Evolutionary conservation across 139 green algal species (phyloP).

Genomic region (Ettlia oleoabundans): DNA sequence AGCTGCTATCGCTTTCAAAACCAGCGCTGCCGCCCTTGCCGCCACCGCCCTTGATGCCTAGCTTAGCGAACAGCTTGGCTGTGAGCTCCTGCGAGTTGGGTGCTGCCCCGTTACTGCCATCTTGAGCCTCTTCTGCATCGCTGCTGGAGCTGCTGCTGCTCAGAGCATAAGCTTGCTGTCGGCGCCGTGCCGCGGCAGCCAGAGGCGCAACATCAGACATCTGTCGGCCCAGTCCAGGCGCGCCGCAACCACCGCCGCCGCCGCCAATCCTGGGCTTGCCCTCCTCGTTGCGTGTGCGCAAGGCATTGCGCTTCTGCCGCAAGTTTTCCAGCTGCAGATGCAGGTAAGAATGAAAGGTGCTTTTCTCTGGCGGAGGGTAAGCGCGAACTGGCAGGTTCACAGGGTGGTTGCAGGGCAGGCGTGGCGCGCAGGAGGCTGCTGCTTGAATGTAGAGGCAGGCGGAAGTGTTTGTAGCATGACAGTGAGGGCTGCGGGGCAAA

Average conservation of each 20-base stretch:
- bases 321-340: slow-evolving; percentile 13
- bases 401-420: neutral
- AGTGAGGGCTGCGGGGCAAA: neutral
- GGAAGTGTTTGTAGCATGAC: neutral
- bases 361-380: too few species aligned
- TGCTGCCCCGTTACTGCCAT: neutral
- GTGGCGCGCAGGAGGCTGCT: neutral
- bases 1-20: slow-evolving; percentile 32
- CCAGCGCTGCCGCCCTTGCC: neutral
- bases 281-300: slow-evolving; percentile 23
- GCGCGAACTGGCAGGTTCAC: too few species aligned
- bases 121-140: slow-evolving; percentile 4
- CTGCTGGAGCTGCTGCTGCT: slow-evolving; percentile 22
- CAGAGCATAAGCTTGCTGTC: neutral
- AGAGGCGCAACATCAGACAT: neutral
- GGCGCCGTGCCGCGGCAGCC: neutral
- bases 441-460: neutral
- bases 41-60: slow-evolving; percentile 11
- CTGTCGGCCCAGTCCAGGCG: neutral
- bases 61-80: slow-evolving; percentile 35
- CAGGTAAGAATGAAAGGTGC: neutral
- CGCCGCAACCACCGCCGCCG: neutral
- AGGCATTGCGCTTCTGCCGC: slow-evolving; percentile 23
- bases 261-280: neutral
- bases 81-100: slow-evolving; percentile 8